Evolutionary conservation across 768 basidiomycete species (phyloP), one percentile per base, ranked within the genome.

Genomic region (Russula ochroleuca): DNA sequence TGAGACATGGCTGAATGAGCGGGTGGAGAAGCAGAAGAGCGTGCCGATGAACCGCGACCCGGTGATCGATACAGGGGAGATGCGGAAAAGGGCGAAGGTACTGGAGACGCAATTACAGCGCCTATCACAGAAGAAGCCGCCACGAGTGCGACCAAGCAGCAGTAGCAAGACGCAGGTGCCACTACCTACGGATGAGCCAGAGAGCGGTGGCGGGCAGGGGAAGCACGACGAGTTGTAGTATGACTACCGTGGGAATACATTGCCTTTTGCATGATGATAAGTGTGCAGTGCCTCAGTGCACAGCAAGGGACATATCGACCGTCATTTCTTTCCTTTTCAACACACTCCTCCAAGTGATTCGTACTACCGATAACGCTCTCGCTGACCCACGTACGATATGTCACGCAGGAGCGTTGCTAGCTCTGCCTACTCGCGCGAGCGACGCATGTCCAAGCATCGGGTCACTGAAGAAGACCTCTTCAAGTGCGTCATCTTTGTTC

Each of bases 401-500:
- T 90, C 91, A 65, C 83, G 81, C 75, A 83, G 89, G 73, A 93
- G 90, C 78, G 83, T 83, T 69, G 85, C 88, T 74, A 78, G 76
- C 69, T 67, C 65, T 23, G 37, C 57, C 31, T 68, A 67, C 43
- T 80, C 85, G 65, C 86, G 88, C 68, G 85, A 89, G 73, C 83
- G 83, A 75, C 84, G 90, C 64, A 64, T 88, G 66, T 87, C 88
- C 68, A 87, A 86, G 73, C 82, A 89, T 76, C 82, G 86, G 67
- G 85, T 92, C 56, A 83, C 87, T 31, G 92, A 94, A 69, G 90
- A 93, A 62, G 92, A 94, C 72, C 78, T 94, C 69, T 92, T 90
- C 78, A 84, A 90, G 92, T 94, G 73, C 68, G 84, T 75, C 56
- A 77, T 74, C 25, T n/a, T 35, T 45, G 31, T 5, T 17, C 64